Evolutionary conservation across 176 grass and related monocot species (phyloP), one percentile per base, ranked within the genome.

Genomic region (Hordeum marinum): DNA sequence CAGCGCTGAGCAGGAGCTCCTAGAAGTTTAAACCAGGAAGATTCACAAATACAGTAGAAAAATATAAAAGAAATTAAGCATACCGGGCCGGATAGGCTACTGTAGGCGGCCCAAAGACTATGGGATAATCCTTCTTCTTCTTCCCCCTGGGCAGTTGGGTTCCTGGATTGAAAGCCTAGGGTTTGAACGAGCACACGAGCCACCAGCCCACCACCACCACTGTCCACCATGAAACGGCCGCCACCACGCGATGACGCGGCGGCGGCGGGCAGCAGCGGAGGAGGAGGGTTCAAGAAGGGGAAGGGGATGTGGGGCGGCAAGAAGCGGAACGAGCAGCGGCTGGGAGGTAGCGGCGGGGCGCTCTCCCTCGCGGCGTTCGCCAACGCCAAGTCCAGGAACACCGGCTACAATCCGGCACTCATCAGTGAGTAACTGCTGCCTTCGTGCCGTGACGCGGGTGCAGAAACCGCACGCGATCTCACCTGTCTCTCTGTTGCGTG

Each of bases 311-410:
- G 93, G 91, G 85, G 77, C 40, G 77, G 74, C 18, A 83, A 87
- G 80, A 57, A 43, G 61, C 94, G 90, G 85, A 95, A 93, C 76
- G 87, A 89, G 84, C 85, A 86, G 88, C 78, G 96, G 64, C 65
- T 98, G 41, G 96, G 93, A 50, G 91, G 91, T 63, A 87, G 89
- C 62, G 89, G 87, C 42, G 91, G 89, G n/a, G 91, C 84, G 8
- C 93, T 99, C 65, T 96, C 93, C 63, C 91, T 99, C 15, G 90
- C 91, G 36, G 93, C 93, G 42, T 99, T 99, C 55, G 78, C 93
- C 67, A 92, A 89, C 67, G 88, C 91, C 63, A 99, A 99, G 83
- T 94, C 93, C 64, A 68, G 83, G 74, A 85, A 18, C 46, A 89
- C 83, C 13, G 93, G 93, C 26, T 96, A 94, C 86, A 99, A 94